Evolutionary conservation across 176 grass and related monocot genomes (phyloP), one percentile per base, ranked within the genome.

Genomic region (Oryza longistaminata): DNA sequence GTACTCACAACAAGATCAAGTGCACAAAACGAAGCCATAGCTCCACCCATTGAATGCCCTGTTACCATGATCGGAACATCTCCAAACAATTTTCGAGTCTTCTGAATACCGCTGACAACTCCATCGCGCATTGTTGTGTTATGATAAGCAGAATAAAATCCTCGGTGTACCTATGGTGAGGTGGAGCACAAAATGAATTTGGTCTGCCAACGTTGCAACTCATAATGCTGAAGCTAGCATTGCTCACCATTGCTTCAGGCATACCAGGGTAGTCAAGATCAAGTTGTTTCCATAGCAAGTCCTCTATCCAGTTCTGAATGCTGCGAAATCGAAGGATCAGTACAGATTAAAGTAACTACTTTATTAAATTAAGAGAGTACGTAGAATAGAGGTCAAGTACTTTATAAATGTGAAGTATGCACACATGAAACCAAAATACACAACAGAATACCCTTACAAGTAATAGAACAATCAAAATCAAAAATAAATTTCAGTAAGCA

Each of bases 21-120:
- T 60, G 96, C 93, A 81, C 96, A 99, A 69, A 99, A 99, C 83
- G 96, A 94, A 84, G 96, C 96, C 88, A 96, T 89, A 85, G 96
- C 93, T 21, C 86, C 96, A 68, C 96, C 96, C 96, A 96, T 94
- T 34, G 91, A 99, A 83, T 99, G 96, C 16, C 96, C 91, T 2
- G 90, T 93, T 78, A 99, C 14, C 73, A 94, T 92, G 76, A 99
- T 86, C 5, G 83, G 88, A 73, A 94, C 77, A 88, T 94, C 86
- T 74, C 96, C 96, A 68, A 88, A 82, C 21, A 90, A 29, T 69
- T 96, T 74, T 33, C 17, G 77, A 39, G 88, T 99, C 81, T 86
- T 89, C 74, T 88, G 66, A 86, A 96, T 88, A 58, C 93, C 90
- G 24, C 52, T 82, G 58, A 89, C 67, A 46, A 96, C 90, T 79